A percentile compares a stretch with the other conserved stretches of the same genome.
phyloP scores from a whole-genome alignment of 202 grass and related monocot species.

The Eragrostis tef region DNA sequence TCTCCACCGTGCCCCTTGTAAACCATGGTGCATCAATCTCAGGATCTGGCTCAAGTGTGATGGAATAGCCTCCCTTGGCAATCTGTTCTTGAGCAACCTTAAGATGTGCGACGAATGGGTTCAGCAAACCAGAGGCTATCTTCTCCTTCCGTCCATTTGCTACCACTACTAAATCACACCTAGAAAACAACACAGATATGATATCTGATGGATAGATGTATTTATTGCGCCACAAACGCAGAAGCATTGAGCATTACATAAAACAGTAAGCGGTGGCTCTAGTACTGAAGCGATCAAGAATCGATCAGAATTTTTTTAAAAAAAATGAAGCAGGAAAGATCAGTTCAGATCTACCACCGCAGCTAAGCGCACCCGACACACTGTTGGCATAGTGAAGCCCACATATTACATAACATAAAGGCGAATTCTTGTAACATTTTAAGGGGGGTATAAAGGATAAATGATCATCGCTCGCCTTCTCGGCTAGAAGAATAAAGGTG shows the following conservation, averaged over 20 bases:
- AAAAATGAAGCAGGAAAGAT: not conserved
- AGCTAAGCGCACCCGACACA: not conserved
- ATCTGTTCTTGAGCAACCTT: slow-evolving; percentile 91
- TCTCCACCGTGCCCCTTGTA: slow-evolving; percentile 84
- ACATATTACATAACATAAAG: not conserved
- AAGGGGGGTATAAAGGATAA: not conserved
- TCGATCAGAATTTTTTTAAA: not conserved
- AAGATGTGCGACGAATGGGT: slow-evolving; percentile 84
- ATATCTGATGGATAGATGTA: not conserved
- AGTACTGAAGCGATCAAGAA: not conserved
- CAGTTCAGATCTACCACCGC: slow-evolving; percentile 31
- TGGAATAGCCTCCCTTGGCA: slow-evolving; percentile 88
- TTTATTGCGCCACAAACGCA: not conserved
- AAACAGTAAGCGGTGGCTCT: not conserved
- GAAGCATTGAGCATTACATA: not conserved
- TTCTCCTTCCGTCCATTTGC: slow-evolving; percentile 82
- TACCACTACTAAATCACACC: slow-evolving; percentile 89
- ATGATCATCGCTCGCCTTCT: not conserved
- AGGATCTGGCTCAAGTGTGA: slow-evolving; percentile 65
- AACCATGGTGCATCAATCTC: slow-evolving; percentile 67
- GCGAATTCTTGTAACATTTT: slow-evolving; percentile 5
- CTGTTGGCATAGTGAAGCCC: not conserved
- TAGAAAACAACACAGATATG: slow-evolving; percentile 39
- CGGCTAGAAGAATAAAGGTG: slow-evolving; percentile 13
- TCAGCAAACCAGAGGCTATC: slow-evolving; percentile 85